phyloP scores from a whole-genome alignment of 192 early-diverging fungal genomes.

The Entophlyctis helioformis region DNA sequence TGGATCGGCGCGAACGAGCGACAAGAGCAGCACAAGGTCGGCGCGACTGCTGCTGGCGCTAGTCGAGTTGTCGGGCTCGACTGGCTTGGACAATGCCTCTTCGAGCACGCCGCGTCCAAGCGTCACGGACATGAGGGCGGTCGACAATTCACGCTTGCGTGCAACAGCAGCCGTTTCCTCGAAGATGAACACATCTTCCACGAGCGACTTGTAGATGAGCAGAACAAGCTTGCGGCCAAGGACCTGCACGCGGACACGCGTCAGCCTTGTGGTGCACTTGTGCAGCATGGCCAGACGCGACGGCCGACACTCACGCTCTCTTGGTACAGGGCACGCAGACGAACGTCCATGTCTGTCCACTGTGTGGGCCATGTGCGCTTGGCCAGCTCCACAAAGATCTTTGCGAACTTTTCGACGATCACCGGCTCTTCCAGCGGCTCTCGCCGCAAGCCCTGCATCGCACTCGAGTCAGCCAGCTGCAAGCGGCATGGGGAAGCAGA shows the following conservation, averaged over 20 bases:
- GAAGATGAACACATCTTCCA: constrained; percentile 49
- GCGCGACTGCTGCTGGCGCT: too few relatives aligned
- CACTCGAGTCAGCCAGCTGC: too few relatives aligned
- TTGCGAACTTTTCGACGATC: constrained; percentile 48
- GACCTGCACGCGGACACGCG: too few relatives aligned
- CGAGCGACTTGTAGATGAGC: constrained; percentile 32
- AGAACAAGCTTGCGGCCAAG: constrained; percentile 43
- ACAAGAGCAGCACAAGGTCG: constrained; percentile 17
- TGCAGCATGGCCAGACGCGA: background rate
- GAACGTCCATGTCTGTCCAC: constrained; percentile 44
- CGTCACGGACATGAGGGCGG: constrained; percentile 43
- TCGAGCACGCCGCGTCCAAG: constrained; percentile 26
- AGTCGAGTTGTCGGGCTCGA: too few relatives aligned
- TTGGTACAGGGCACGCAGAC: constrained; percentile 29
- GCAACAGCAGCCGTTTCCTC: constrained; percentile 44
- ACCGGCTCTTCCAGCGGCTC: constrained; percentile 24
- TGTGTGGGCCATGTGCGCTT: constrained; percentile 46
- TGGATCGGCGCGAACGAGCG: constrained; percentile 32
- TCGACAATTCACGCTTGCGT: constrained; percentile 42
- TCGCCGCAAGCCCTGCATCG: constrained; percentile 17
- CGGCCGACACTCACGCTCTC: constrained; percentile 1
- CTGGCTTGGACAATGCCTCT: too few relatives aligned
- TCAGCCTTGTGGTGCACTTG: background rate
- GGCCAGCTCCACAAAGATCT: constrained; percentile 43
- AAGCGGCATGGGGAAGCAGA: too few relatives aligned